Evolutionary conservation across 352 stramenopile genomes (phyloP).

Genomic region (Poterioochromonas sp.): DNA sequence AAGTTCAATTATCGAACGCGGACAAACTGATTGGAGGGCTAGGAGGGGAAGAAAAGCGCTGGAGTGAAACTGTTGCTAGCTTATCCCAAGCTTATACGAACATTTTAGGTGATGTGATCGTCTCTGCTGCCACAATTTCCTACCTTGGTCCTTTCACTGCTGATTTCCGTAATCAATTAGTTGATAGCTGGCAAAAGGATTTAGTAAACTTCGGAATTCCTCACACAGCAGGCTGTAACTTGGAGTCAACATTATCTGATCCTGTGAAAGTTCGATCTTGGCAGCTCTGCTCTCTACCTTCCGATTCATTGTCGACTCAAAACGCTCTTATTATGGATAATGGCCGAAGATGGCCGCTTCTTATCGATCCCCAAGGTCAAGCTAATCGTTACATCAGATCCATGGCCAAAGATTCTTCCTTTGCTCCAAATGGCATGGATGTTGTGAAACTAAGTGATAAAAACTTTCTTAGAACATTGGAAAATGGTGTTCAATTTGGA

Average conservation of each 20-base stretch:
- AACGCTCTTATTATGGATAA: conserved; percentile 79
- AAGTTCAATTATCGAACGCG: conserved; percentile 73
- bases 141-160: conserved; percentile 69
- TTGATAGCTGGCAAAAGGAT: conserved; percentile 65
- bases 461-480: conserved; percentile 69
- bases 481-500: conserved; percentile 76
- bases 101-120: conserved; percentile 70
- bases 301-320: conserved; percentile 76
- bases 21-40: conserved; percentile 82
- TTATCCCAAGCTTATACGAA: conserved; percentile 67
- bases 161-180: conserved; percentile 45
- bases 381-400: conserved; percentile 81
- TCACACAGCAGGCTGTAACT: conserved; percentile 68
- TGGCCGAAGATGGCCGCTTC: conserved; percentile 62
- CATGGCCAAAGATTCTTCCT: conserved; percentile 60
- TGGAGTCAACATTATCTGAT: conserved; percentile 69
- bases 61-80: conserved; percentile 77
- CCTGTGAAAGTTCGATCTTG: conserved; percentile 71
- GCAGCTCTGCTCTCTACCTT: conserved; percentile 71
- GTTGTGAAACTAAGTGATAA: conserved; percentile 75
- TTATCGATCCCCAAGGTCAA: conserved; percentile 81
- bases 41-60: conserved; percentile 74
- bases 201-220: conserved; percentile 70
- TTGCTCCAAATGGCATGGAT: conserved; percentile 78
- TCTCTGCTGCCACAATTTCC: conserved; percentile 46